Evolutionary conservation across 2,329 filamentous ascomycete species (phyloP).

Genomic region (Hymenoscyphus occultus): DNA sequence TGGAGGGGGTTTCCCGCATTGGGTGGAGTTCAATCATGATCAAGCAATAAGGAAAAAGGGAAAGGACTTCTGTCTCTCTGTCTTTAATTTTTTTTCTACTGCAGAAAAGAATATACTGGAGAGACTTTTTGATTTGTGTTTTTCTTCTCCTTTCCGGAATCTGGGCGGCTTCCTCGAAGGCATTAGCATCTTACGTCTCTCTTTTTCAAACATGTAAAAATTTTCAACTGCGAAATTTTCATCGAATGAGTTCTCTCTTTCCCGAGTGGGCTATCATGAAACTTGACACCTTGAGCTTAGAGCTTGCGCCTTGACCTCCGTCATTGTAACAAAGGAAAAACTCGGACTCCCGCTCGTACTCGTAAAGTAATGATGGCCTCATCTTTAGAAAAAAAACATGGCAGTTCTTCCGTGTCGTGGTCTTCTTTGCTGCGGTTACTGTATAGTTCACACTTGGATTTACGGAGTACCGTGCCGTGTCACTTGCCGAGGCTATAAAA

Average conservation of each 20-base stretch:
- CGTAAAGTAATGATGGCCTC: too few relatives aligned
- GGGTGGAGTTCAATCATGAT: conserved; percentile 1
- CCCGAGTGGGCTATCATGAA: background rate
- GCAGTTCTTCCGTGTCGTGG: background rate
- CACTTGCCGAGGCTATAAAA: background rate
- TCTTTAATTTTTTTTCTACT: background rate
- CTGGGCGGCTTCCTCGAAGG: conserved; percentile 4
- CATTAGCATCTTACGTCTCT: conserved; percentile 5
- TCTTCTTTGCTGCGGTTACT: background rate
- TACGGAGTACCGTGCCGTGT: background rate
- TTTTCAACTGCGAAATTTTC: too few relatives aligned
- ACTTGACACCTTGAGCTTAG: background rate
- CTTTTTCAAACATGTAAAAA: too few relatives aligned
- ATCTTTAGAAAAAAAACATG: background rate
- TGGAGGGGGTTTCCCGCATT: background rate
- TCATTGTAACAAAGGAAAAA: background rate
- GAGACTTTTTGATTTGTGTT: background rate
- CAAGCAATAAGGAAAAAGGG: background rate
- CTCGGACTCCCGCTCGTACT: background rate
- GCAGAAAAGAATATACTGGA: background rate
- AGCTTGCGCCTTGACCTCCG: background rate
- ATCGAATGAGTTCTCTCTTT: too few relatives aligned
- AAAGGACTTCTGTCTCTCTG: background rate
- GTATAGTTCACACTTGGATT: background rate
- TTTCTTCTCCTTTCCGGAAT: background rate